A percentile compares a stretch with the other conserved stretches of the same genome.
Conservation (phyloP, 108 stramenopile species). For the Chaetoceros tenuissimus region DNA sequence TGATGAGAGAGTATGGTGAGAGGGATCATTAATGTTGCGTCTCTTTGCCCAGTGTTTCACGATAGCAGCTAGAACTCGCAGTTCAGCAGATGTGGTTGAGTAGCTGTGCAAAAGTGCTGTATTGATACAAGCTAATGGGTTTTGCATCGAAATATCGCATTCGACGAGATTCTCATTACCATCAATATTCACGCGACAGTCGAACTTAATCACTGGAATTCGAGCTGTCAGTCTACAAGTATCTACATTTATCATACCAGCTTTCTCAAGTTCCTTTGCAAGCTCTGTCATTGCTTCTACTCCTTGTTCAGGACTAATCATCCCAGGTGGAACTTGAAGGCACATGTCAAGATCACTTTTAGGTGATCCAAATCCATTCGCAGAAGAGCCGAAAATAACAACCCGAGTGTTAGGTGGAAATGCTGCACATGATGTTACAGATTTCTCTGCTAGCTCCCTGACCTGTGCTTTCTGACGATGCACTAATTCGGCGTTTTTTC, state of each 20-base stretch:
- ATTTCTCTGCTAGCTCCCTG: conserved; percentile 36
- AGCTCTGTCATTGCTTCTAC: conserved; percentile 66
- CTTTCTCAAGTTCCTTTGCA: conserved; percentile 50
- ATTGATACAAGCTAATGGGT: conserved; percentile 93
- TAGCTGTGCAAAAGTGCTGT: conserved; percentile 87
- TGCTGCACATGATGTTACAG: conserved; percentile 46
- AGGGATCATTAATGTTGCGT: conserved; percentile 91
- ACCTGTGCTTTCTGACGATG: conserved; percentile 55
- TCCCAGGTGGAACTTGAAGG: conserved; percentile 52
- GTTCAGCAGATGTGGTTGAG: conserved; percentile 61
- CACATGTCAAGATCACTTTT: conserved; percentile 85
- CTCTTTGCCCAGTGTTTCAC: conserved; percentile 96
- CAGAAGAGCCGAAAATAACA: conserved; percentile 80
- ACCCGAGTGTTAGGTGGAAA: conserved; percentile 77
- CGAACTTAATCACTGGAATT: conserved; percentile 94
- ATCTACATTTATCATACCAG: conserved; percentile 83
- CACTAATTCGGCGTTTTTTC: conserved; percentile 37
- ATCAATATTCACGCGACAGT: conserved; percentile 33
- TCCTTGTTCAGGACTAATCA: conserved; percentile 37
- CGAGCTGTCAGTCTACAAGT: conserved; percentile 88
- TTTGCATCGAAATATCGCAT: conserved; percentile 93
- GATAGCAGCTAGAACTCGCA: conserved; percentile 82
- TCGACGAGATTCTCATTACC: conserved; percentile 68
- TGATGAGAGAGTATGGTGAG: conserved; percentile 88
- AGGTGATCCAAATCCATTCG: conserved; percentile 84